A percentile compares a stretch with the other conserved stretches of the same genome.
phyloP scores from a whole-genome alignment of 139 green algal species.

The Chlamydomonas sphaeroides region DNA sequence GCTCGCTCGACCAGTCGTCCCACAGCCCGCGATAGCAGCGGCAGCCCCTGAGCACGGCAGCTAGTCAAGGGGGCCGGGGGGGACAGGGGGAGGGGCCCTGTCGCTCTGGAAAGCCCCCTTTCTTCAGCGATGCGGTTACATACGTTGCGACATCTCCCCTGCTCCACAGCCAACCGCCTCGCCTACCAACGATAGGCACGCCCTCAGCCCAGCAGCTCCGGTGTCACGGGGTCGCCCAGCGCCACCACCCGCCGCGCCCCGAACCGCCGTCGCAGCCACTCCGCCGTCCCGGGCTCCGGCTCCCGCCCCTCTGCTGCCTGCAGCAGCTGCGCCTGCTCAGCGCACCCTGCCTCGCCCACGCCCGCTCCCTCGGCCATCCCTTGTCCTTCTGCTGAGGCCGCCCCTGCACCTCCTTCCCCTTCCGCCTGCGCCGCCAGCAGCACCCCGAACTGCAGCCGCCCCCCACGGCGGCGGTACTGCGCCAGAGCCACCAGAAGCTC shows the following conservation, averaged over 20 bases:
- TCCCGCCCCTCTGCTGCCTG: neutral
- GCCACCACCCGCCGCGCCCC: neutral
- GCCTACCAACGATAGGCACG: too few species aligned
- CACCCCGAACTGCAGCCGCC: slow-evolving; percentile 58
- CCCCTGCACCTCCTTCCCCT: neutral
- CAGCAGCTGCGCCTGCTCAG: neutral
- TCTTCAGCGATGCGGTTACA: too few species aligned
- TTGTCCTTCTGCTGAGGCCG: neutral
- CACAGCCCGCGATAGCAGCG: too few species aligned
- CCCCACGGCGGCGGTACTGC: slow-evolving; percentile 54
- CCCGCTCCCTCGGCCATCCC: neutral
- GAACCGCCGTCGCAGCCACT: slow-evolving; percentile 12
- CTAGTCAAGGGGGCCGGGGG: too few species aligned
- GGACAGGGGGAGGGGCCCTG: too few species aligned
- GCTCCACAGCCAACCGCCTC: too few species aligned
- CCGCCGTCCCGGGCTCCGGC: neutral
- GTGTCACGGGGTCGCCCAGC: neutral
- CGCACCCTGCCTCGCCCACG: neutral
- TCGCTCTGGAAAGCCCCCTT: too few species aligned
- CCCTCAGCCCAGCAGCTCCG: too few species aligned
- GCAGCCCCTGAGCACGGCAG: too few species aligned
- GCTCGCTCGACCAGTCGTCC: too few species aligned
- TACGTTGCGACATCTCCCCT: too few species aligned
- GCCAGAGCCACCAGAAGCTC: slow-evolving; percentile 53
- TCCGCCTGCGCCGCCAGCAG: slow-evolving; percentile 37